These are phyloP conservation scores for Trypanosoma platydactyli DNA, from an alignment of 208 protist genomes.

Conservation along the genomic window DNA sequence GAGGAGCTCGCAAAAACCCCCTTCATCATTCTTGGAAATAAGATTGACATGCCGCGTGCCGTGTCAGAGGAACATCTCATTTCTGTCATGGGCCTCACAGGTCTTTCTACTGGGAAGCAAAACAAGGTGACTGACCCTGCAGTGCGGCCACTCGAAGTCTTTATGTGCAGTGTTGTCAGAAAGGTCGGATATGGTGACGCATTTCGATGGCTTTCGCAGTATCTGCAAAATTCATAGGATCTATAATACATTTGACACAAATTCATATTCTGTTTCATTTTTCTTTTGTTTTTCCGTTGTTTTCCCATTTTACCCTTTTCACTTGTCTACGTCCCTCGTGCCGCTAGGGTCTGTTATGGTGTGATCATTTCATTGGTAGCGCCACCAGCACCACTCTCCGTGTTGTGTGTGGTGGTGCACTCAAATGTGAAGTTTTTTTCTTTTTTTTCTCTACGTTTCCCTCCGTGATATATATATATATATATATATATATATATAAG, in stretches of 20 bases:
- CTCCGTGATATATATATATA: slow-evolving; percentile 6
- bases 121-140: slow-evolving; percentile 81
- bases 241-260: slow-evolving; percentile 9
- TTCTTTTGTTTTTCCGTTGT: slow-evolving; percentile 15
- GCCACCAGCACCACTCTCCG: no score
- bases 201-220: slow-evolving; percentile 96
- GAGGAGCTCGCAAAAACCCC: slow-evolving; percentile 96
- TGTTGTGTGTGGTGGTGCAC: no score
- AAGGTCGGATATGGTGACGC: slow-evolving; percentile 98
- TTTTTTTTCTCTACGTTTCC: slow-evolving; percentile 6
- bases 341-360: not conserved
- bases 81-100: slow-evolving; percentile 88
- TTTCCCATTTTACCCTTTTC: not conserved
- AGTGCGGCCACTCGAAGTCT: slow-evolving; percentile 98
- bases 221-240: slow-evolving; percentile 80
- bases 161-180: slow-evolving; percentile 99
- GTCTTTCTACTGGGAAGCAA: slow-evolving; percentile 94
- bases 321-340: slow-evolving; percentile 2
- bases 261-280: slow-evolving; percentile 25
- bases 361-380: no score
- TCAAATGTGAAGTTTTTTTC: slow-evolving; percentile 3
- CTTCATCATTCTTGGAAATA: slow-evolving; percentile 99
- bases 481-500: not conserved
- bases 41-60: slow-evolving; percentile 97
- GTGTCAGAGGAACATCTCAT: slow-evolving; percentile 95